phyloP scores from a whole-genome alignment of 2,329 filamentous ascomycete genomes.

The Neofusicoccum cordaticola region DNA sequence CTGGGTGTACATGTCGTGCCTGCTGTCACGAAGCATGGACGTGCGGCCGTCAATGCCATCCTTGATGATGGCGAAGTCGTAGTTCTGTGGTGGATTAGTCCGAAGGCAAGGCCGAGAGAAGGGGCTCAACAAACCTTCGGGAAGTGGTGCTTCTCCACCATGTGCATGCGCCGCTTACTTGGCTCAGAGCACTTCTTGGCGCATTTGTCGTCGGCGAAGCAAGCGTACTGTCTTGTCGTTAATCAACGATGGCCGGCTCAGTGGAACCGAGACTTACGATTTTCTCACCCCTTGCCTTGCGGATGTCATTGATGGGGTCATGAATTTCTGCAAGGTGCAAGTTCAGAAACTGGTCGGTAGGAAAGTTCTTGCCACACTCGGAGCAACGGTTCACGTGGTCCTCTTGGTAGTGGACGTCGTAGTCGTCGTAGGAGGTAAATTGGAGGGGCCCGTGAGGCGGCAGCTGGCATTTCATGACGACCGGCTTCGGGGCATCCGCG shows the following conservation, averaged over 20 bases:
- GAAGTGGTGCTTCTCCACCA: slow-evolving; percentile 93
- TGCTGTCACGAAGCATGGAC: slow-evolving; percentile 62
- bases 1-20: neutral
- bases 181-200: slow-evolving; percentile 79
- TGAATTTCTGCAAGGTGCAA: slow-evolving; percentile 91
- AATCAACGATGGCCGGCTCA: neutral
- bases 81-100: slow-evolving; percentile 18
- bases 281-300: slow-evolving; percentile 77
- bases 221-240: slow-evolving; percentile 62
- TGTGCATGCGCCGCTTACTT: slow-evolving; percentile 79
- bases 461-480: slow-evolving; percentile 73
- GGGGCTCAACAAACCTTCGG: slow-evolving; percentile 52
- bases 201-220: slow-evolving; percentile 79
- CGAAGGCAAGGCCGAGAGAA: neutral
- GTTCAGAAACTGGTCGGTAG: slow-evolving; percentile 73
- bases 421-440: slow-evolving; percentile 75
- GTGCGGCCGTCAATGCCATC: slow-evolving; percentile 83
- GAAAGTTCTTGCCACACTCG: slow-evolving; percentile 84
- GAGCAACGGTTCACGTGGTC: slow-evolving; percentile 80
- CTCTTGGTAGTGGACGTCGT: slow-evolving; percentile 82
- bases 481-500: slow-evolving; percentile 28
- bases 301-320: slow-evolving; percentile 72
- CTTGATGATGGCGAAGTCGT: slow-evolving; percentile 64
- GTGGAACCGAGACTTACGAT: slow-evolving; percentile 57
- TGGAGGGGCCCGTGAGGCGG: slow-evolving; percentile 72